A percentile compares a stretch with the other conserved stretches of the same genome.
Conservation (phyloP, 2,329 filamentous ascomycete species). For the Meredithiella fracta region DNA sequence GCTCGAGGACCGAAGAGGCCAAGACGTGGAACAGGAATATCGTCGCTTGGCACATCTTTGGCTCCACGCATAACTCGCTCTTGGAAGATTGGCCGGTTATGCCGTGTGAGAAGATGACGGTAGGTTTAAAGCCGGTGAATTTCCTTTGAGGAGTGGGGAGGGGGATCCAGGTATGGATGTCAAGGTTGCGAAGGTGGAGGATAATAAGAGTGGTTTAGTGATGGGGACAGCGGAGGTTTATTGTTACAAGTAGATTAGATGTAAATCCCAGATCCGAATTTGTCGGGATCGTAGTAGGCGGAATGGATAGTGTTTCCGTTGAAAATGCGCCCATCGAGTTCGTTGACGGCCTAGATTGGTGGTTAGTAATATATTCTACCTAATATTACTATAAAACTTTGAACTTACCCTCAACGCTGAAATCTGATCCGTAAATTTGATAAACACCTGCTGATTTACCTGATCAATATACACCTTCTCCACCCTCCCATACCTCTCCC, state of each 20-base stretch:
- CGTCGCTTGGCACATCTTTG: constrained; percentile 41
- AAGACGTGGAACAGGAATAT: constrained; percentile 31
- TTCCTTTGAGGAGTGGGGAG: too few relatives aligned
- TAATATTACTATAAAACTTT: not conserved
- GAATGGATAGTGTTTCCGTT: constrained; percentile 74
- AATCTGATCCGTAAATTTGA: constrained; percentile 77
- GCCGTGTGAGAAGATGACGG: constrained; percentile 41
- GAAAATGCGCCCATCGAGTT: constrained; percentile 72
- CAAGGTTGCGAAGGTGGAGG: constrained; percentile 24
- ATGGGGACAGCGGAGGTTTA: not conserved
- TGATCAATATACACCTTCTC: constrained; percentile 63
- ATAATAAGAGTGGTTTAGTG: constrained; percentile 21
- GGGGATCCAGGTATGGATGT: constrained; percentile 36
- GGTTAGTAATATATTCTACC: constrained; percentile 2
- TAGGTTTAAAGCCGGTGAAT: constrained; percentile 35
- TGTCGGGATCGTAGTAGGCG: constrained; percentile 64
- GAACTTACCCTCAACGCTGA: constrained; percentile 63
- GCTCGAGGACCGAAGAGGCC: constrained; percentile 18
- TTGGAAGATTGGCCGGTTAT: constrained; percentile 55
- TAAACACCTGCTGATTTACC: constrained; percentile 56
- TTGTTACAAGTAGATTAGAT: constrained; percentile 16
- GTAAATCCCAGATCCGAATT: constrained; percentile 56
- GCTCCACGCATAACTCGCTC: constrained; percentile 48
- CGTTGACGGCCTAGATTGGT: constrained; percentile 66
- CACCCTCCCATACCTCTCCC: constrained; percentile 72